A percentile compares a stretch with the other conserved stretches of the same genome.
Conservation (phyloP, 192 early-diverging fungal genomes). For the Chytriomyces confervae region DNA sequence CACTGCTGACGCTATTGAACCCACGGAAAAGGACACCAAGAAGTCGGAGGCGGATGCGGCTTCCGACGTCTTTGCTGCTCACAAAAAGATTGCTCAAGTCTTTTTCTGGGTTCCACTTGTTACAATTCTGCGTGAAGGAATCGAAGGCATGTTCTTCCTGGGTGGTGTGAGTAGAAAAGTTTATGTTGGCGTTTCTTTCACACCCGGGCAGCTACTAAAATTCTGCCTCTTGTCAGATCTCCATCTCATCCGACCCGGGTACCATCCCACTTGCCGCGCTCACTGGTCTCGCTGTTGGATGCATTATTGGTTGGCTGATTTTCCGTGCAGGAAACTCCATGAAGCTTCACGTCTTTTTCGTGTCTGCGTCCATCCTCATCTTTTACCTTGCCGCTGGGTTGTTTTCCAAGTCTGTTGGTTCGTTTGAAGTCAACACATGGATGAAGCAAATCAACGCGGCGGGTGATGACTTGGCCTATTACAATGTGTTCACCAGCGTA, state of each 20-base stretch:
- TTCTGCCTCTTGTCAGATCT: slow-evolving; percentile 46
- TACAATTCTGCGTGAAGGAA: slow-evolving; percentile 82
- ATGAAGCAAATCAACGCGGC: neutral
- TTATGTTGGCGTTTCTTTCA: neutral
- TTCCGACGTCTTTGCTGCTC: neutral
- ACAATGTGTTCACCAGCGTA: slow-evolving; percentile 20
- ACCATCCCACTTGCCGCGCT: slow-evolving; percentile 83
- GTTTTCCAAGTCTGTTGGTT: slow-evolving; percentile 67
- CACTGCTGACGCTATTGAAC: neutral
- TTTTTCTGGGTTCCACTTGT: slow-evolving; percentile 83
- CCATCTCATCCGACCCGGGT: slow-evolving; percentile 61
- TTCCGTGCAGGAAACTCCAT: slow-evolving; percentile 74
- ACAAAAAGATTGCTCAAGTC: slow-evolving; percentile 34
- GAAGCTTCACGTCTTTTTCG: slow-evolving; percentile 78
- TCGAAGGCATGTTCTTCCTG: slow-evolving; percentile 91
- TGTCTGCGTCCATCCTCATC: slow-evolving; percentile 69
- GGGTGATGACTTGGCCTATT: neutral
- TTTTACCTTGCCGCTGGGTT: slow-evolving; percentile 83
- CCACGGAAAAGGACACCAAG: neutral
- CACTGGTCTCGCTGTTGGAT: slow-evolving; percentile 70
- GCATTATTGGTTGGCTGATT: slow-evolving; percentile 72
- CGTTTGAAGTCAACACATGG: slow-evolving; percentile 70
- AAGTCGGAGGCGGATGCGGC: neutral
- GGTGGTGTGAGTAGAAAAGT: slow-evolving; percentile 68
- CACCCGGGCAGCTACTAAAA: neutral